phyloP scores from a whole-genome alignment of 306 rosid genomes.

The Glycine latifolia region DNA sequence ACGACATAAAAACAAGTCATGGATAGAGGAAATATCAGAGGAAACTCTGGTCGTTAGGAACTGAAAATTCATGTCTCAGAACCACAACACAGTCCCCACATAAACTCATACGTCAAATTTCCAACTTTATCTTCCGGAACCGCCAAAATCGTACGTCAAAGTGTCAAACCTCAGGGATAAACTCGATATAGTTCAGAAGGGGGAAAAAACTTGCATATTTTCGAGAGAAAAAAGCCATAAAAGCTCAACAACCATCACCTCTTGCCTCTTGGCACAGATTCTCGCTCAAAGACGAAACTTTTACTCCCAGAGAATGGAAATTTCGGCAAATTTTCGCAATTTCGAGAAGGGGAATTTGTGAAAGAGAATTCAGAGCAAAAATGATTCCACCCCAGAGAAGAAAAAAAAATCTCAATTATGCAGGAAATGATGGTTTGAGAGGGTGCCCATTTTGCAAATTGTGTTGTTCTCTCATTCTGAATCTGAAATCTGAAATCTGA shows the following conservation, averaged over 20 bases:
- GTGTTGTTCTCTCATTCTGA: neutral
- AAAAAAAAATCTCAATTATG: neutral
- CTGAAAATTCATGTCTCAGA: slow-evolving; percentile 36
- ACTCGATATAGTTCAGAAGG: slow-evolving; percentile 33
- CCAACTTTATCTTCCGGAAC: slow-evolving; percentile 38
- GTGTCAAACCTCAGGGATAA: slow-evolving; percentile 40
- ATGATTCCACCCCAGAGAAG: slow-evolving; percentile 26
- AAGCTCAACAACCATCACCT: slow-evolving; percentile 63
- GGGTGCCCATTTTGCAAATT: slow-evolving; percentile 44
- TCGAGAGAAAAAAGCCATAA: slow-evolving; percentile 44
- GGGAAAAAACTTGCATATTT: slow-evolving; percentile 40
- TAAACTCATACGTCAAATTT: slow-evolving; percentile 32
- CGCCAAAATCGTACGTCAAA: slow-evolving; percentile 6
- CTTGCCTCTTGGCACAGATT: slow-evolving; percentile 51
- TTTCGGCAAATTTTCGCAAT: neutral
- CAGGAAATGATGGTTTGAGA: slow-evolving; percentile 41
- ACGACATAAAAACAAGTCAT: neutral
- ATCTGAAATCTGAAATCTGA: neutral
- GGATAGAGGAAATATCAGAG: neutral
- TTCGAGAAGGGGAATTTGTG: slow-evolving; percentile 8
- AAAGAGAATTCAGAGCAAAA: slow-evolving; percentile 41
- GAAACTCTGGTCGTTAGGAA: neutral
- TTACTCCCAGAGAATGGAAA: slow-evolving; percentile 40
- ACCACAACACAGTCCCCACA: slow-evolving; percentile 35
- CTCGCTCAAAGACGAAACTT: slow-evolving; percentile 50